These are phyloP conservation scores for Amyloporia xantha DNA, from an alignment of 768 basidiomycete genomes.

Conservation along the genomic window DNA sequence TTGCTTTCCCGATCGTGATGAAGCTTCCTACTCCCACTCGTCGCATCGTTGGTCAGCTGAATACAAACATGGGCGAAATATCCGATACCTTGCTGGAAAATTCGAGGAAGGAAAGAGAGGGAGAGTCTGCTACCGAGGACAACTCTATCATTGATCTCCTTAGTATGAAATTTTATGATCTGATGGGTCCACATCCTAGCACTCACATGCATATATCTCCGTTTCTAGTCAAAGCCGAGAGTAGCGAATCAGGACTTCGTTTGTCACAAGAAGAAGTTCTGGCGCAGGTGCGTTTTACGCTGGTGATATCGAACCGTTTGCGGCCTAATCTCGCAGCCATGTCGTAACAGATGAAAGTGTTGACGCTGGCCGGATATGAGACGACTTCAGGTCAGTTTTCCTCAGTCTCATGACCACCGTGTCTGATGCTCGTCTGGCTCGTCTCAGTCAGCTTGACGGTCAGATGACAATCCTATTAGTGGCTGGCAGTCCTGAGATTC, in stretches of 20 bases:
- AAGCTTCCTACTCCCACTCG: slow-evolving; percentile 27
- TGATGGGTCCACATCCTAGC: background rate
- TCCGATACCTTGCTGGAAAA: slow-evolving; percentile 26
- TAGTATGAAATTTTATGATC: slow-evolving; percentile 16
- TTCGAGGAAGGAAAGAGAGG: slow-evolving; percentile 24
- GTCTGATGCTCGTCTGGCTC: background rate
- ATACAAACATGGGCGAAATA: slow-evolving; percentile 27
- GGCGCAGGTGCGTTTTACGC: slow-evolving; percentile 29
- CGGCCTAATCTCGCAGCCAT: too few relatives aligned
- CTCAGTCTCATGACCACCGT: background rate
- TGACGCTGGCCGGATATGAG: slow-evolving; percentile 42
- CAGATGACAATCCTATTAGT: background rate
- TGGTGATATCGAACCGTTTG: too few relatives aligned
- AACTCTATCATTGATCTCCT: slow-evolving; percentile 33
- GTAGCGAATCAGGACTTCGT: slow-evolving; percentile 19
- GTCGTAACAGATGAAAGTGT: slow-evolving; percentile 26
- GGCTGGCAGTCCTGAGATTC: too few relatives aligned
- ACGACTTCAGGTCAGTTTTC: slow-evolving; percentile 32
- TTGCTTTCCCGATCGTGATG: slow-evolving; percentile 25
- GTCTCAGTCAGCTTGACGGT: slow-evolving; percentile 17
- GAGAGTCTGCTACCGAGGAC: slow-evolving; percentile 18
- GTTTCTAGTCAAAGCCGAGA: slow-evolving; percentile 31
- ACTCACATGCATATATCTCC: too few relatives aligned
- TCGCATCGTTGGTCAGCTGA: slow-evolving; percentile 20
- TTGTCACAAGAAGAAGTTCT: slow-evolving; percentile 37